A percentile compares a stretch with the other conserved stretches of the same genome.
Conservation (phyloP, 352 stramenopile genomes). For the Globisporangium emineosum region DNA sequence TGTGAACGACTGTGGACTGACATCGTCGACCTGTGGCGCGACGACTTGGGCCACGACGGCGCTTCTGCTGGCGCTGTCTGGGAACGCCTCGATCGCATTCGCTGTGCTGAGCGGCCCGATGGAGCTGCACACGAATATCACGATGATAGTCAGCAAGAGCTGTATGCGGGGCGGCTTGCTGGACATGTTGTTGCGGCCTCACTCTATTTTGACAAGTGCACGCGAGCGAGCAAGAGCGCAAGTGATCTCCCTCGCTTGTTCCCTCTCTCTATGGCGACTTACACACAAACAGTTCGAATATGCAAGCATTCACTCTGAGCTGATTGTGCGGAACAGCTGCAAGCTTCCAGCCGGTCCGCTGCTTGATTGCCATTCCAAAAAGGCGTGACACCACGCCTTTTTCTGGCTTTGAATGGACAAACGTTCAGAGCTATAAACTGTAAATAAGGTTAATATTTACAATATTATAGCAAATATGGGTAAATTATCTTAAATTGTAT, state of each 20-base stretch:
- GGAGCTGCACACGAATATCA: constrained; percentile 4
- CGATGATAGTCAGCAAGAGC: neutral
- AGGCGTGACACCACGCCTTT: neutral
- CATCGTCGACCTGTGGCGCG: constrained; percentile 4
- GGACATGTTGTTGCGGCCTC: neutral
- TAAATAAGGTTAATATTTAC: neutral
- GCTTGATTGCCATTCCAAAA: neutral
- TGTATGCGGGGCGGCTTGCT: neutral
- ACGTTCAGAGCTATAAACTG: neutral
- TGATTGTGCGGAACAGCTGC: neutral
- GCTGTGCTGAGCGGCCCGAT: neutral
- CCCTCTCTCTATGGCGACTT: neutral
- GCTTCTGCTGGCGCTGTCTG: constrained; percentile 1
- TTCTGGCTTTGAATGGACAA: neutral
- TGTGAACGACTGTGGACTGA: neutral
- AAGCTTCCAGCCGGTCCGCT: neutral
- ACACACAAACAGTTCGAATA: neutral
- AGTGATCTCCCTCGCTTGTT: neutral
- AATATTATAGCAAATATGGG: neutral
- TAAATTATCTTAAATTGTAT: too few relatives aligned
- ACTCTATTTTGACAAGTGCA: neutral
- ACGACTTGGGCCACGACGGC: constrained; percentile 7
- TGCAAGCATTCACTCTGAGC: neutral
- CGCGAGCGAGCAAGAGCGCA: neutral
- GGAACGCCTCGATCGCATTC: constrained; percentile 8